These are phyloP conservation scores for Tubosaeta sp. DNA, from an alignment of 768 basidiomycete species.

Conservation along the genomic window DNA sequence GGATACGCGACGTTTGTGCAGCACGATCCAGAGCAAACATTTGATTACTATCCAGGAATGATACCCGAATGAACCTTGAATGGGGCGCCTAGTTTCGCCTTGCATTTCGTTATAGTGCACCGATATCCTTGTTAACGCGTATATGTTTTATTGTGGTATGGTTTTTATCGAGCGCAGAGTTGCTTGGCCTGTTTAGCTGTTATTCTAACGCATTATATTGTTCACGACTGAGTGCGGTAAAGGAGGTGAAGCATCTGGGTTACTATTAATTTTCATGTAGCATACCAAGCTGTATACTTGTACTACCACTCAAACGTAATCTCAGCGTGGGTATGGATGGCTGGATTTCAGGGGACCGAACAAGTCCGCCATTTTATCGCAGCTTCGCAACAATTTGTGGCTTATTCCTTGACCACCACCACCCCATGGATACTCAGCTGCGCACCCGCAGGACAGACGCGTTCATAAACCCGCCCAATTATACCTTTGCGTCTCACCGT, in stretches of 20 bases:
- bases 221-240: constrained; percentile 3
- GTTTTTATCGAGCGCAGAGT: constrained; percentile 13
- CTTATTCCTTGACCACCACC: constrained; percentile 1
- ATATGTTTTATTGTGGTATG: constrained; percentile 11
- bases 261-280: constrained; percentile 18
- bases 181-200: not conserved
- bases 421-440: constrained; percentile 24
- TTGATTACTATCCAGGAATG: constrained; percentile 28
- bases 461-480: constrained; percentile 64
- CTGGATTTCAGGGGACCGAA: constrained; percentile 8
- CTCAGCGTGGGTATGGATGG: constrained; percentile 20
- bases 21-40: constrained; percentile 22
- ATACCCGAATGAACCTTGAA: constrained; percentile 17
- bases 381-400: not conserved
- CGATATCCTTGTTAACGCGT: constrained; percentile 9
- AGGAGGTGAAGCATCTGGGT: not conserved
- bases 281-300: constrained; percentile 20
- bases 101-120: not conserved
- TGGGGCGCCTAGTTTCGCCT: not conserved
- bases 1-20: constrained; percentile 31
- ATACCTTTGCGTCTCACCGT: constrained; percentile 64
- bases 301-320: constrained; percentile 2
- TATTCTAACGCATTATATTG: constrained; percentile 2
- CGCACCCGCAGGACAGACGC: constrained; percentile 17
- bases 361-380: constrained; percentile 1